A percentile compares a stretch with the other conserved stretches of the same genome.
Conservation (phyloP, 208 protist species). For the Cochliopodium minus region DNA sequence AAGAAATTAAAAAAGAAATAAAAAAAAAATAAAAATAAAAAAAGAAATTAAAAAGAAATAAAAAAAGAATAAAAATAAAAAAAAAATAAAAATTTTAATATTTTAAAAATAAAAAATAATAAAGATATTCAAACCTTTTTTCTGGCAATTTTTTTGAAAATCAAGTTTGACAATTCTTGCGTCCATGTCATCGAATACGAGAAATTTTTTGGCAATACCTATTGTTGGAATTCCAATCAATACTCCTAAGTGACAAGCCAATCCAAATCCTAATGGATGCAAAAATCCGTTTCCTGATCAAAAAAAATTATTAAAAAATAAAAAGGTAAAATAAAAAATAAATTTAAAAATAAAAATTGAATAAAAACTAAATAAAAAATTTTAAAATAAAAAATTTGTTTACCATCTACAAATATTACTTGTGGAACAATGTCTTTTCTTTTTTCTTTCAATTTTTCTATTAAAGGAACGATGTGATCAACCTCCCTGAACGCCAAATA, state of each 20-base stretch:
- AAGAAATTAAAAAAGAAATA: too few relatives aligned
- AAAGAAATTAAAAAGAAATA: too few relatives aligned
- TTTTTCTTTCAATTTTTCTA: not conserved
- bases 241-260: not conserved
- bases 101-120: not conserved
- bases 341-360: too few relatives aligned
- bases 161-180: not conserved
- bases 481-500: constrained; percentile 2
- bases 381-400: too few relatives aligned
- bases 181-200: too few relatives aligned
- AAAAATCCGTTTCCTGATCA: constrained; percentile 1
- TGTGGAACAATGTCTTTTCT: too few relatives aligned
- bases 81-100: too few relatives aligned
- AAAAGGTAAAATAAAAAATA: too few relatives aligned
- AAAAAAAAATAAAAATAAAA: too few relatives aligned
- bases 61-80: too few relatives aligned
- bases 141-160: not conserved
- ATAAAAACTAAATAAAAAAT: too few relatives aligned
- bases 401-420: not conserved
- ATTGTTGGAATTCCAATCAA: not conserved
- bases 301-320: too few relatives aligned
- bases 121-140: not conserved
- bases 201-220: constrained; percentile 2
- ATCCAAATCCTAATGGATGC: constrained; percentile 2
- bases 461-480: not conserved